Conservation (phyloP, 2,329 filamentous ascomycete genomes). For the Colletotrichum tanaceti region DNA sequence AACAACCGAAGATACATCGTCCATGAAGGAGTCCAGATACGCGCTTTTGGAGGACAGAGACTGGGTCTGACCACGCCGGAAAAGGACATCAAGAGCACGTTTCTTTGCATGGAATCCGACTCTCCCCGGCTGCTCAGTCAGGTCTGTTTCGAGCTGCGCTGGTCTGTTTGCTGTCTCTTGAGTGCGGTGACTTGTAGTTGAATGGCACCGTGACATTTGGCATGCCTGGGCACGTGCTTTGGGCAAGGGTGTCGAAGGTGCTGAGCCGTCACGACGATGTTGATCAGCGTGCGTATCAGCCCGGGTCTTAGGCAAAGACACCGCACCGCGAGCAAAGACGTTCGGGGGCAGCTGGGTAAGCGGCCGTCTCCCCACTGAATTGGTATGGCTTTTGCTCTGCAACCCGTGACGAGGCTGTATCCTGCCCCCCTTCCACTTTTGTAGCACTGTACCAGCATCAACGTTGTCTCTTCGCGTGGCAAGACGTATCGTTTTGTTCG, state of each 20-base stretch:
- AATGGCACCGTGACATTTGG: slow-evolving; percentile 40
- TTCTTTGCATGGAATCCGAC: slow-evolving; percentile 64
- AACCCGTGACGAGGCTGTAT: slow-evolving; percentile 55
- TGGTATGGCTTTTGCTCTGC: slow-evolving; percentile 7
- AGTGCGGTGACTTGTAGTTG: slow-evolving; percentile 22
- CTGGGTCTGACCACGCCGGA: slow-evolving; percentile 47
- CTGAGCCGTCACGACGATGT: background rate
- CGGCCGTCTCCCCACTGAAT: slow-evolving; percentile 5
- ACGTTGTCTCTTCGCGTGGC: slow-evolving; percentile 70
- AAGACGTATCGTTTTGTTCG: slow-evolving; percentile 68
- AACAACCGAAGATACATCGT: slow-evolving; percentile 27
- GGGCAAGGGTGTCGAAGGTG: slow-evolving; percentile 7
- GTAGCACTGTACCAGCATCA: slow-evolving; percentile 65
- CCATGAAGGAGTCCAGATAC: slow-evolving; percentile 25
- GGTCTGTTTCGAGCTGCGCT: slow-evolving; percentile 67
- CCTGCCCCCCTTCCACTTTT: slow-evolving; percentile 66
- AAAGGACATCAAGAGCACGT: slow-evolving; percentile 66
- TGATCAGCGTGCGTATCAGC: slow-evolving; percentile 6
- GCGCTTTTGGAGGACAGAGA: slow-evolving; percentile 39
- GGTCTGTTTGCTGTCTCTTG: slow-evolving; percentile 50
- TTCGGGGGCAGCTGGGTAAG: slow-evolving; percentile 26
- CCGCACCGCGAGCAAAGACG: slow-evolving; percentile 7
- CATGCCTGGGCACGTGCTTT: slow-evolving; percentile 9
- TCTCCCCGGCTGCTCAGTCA: slow-evolving; percentile 49
- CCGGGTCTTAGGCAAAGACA: slow-evolving; percentile 8